Evolutionary conservation across 805 yeast species (phyloP).

Genomic region (Candida morakotiae): DNA sequence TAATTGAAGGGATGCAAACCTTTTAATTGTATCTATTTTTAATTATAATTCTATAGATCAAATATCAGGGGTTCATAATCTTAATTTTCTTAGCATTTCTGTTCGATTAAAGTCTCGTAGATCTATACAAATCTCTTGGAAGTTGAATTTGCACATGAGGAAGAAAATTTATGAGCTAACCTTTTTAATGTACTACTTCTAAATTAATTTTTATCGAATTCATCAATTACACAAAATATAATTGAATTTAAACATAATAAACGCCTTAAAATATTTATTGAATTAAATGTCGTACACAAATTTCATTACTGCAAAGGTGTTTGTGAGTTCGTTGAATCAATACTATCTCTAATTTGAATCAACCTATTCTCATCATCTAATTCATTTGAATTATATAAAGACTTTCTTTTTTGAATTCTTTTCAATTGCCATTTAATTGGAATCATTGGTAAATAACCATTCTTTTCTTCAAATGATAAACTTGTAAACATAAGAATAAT

Average conservation of each 20-base stretch:
- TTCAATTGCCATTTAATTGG: constrained; percentile 37
- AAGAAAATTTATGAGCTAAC: no score
- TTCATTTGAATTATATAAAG: constrained; percentile 7
- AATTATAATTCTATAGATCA: no score
- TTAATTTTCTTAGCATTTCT: no score
- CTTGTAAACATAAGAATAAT: constrained; percentile 27
- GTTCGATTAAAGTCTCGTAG: no score
- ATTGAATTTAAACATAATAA: neutral
- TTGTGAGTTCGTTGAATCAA: constrained; percentile 24
- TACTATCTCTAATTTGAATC: constrained; percentile 14
- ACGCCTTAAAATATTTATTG: neutral
- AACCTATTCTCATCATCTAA: neutral
- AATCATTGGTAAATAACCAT: constrained; percentile 34
- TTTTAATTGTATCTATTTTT: no score
- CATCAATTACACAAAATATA: constrained; percentile 1
- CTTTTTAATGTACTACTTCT: no score
- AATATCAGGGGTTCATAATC: no score
- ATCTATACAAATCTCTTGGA: no score
- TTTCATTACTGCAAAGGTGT: constrained; percentile 17
- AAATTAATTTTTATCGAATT: neutral
- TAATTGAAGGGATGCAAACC: no score
- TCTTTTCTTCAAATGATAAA: constrained; percentile 32
- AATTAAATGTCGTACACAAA: no score
- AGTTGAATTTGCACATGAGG: no score
- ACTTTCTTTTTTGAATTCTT: constrained; percentile 28